Evolutionary conservation across 805 yeast species (phyloP).

Genomic region (Candida ovalis): DNA sequence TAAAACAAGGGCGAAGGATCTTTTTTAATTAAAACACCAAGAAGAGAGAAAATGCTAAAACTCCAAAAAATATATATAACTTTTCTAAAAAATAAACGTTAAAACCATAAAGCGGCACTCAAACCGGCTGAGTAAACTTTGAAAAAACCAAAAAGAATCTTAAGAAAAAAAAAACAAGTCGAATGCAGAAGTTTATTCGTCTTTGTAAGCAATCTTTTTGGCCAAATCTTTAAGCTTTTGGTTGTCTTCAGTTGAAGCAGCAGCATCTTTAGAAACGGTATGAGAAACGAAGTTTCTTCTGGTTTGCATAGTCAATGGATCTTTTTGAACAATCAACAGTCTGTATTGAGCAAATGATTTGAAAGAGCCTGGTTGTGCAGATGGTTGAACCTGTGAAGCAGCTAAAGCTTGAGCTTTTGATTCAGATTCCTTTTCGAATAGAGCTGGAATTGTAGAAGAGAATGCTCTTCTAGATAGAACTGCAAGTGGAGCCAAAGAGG

Average conservation of each 20-base stretch:
- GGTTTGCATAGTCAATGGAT: slow-evolving; percentile 24
- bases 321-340: slow-evolving; percentile 24
- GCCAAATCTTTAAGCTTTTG: slow-evolving; percentile 20
- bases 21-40: not conserved
- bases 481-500: slow-evolving; percentile 3
- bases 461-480: slow-evolving; percentile 13
- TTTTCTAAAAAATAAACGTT: not conserved
- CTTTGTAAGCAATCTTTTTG: slow-evolving; percentile 24
- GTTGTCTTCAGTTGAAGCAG: slow-evolving; percentile 7
- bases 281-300: slow-evolving; percentile 20
- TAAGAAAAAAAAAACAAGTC: not conserved
- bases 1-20: not conserved
- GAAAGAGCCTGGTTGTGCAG: slow-evolving; percentile 16
- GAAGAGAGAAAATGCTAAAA: not conserved
- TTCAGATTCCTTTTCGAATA: slow-evolving; percentile 21
- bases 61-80: not conserved
- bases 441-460: slow-evolving; percentile 12
- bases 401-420: slow-evolving; percentile 18
- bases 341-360: slow-evolving; percentile 28
- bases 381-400: slow-evolving; percentile 6
- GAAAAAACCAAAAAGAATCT: not conserved
- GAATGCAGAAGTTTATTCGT: slow-evolving; percentile 1
- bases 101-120: not conserved
- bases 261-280: slow-evolving; percentile 4
- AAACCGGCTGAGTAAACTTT: not conserved